Conservation (phyloP, 306 rosid genomes). For the Datisca glomerata region DNA sequence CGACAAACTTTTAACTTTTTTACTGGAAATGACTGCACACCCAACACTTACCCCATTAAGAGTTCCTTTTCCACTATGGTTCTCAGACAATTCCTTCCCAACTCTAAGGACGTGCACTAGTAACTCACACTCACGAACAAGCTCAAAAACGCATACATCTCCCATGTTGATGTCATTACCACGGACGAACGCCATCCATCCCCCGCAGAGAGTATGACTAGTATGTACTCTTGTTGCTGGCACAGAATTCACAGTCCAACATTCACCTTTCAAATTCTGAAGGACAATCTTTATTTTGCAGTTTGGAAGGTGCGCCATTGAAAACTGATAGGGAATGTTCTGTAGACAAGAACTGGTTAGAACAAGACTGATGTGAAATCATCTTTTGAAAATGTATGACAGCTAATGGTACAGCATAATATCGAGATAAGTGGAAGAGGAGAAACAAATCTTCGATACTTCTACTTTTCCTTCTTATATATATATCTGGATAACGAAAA, state of each 20-base stretch:
- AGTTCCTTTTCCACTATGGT: constrained; percentile 41
- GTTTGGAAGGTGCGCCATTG: constrained; percentile 84
- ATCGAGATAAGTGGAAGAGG: too few species aligned
- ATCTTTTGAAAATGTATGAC: too few species aligned
- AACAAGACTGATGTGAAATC: constrained; percentile 3
- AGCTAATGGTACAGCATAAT: too few species aligned
- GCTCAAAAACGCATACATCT: constrained; percentile 83
- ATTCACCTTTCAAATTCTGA: constrained; percentile 73
- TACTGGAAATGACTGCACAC: constrained; percentile 27
- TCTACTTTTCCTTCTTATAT: too few species aligned
- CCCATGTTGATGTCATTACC: constrained; percentile 64
- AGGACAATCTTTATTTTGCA: constrained; percentile 71
- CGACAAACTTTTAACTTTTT: constrained; percentile 30
- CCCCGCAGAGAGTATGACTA: constrained; percentile 92
- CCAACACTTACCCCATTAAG: constrained; percentile 27
- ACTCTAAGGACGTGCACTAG: constrained; percentile 44
- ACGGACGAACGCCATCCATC: constrained; percentile 96
- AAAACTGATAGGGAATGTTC: constrained; percentile 81
- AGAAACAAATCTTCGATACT: too few species aligned
- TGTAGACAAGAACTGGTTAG: constrained; percentile 25
- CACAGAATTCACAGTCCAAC: constrained; percentile 89
- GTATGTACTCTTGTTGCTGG: constrained; percentile 85
- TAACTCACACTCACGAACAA: constrained; percentile 69
- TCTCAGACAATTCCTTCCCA: constrained; percentile 39
- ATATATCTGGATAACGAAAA: too few species aligned